Base-by-base conservation (phyloP, 2,329 filamentous ascomycete species). In the Calonectria multiphialidica region DNA sequence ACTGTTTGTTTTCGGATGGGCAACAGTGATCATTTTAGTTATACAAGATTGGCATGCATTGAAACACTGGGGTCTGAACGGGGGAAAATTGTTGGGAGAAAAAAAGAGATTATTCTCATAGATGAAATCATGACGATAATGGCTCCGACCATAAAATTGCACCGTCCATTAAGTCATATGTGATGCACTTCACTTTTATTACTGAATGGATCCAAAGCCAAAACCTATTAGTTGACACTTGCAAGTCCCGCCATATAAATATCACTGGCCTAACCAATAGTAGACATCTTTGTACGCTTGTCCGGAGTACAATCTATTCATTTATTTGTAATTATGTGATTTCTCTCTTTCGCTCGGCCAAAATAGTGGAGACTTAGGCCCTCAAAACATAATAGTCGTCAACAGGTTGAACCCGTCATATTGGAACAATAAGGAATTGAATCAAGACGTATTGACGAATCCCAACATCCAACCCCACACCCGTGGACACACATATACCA, bases 11-110 rank as follows among this genome's bases (percentile, higher is more conserved):
- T 15, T 40, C 16, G 53, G 53, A 16, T 57, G 33, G 33, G 9
- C 25, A 12, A 33, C 28, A 55, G 33, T 44, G 57, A 42, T 35
- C 25, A 28, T 47, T 40, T 30, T 30, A 23, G 25, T 59, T 35
- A 59, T 44, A 13, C 21, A 40, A 66, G 30, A 61, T 30, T 59
- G 44, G 53, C 13, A 28, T 53, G 64, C 64, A 33, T 66, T 66
- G 42, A 13, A 42, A 40, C 21, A 21, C 33, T 9, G 28, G 55
- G 37, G 62, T 37, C 23, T 70, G 33, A 42, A 44, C 30, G 50
- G 33, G 47, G 25, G 62, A 28, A 37, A 37, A 37, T 37, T 25
- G 16, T 50, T 61, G 37, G 47, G 16, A n/a, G 35, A n/a, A 30
- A 33, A 44, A 47, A 50, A 42, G 13, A 42, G 13, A 42, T 63